Percentiles rank a stretch among this genome's conserved stretches.
These are phyloP conservation scores for Penstemon eatonii DNA, from an alignment of 257 asterid species.

Conservation along the genomic window DNA sequence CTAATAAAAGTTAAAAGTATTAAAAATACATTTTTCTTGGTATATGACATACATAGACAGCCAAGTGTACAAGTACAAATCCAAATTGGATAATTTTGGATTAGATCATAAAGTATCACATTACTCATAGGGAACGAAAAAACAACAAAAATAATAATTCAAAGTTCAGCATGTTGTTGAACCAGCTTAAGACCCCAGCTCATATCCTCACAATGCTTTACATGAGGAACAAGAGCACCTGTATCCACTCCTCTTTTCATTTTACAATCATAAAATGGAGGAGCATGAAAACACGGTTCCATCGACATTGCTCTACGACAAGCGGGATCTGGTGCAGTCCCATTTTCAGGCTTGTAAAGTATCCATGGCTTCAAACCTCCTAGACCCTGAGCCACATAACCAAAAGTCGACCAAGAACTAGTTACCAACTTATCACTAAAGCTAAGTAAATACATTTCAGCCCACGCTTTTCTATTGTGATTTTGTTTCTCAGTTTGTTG, in stretches of 20 bases:
- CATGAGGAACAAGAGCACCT: slow-evolving; percentile 51
- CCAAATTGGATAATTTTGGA: slow-evolving; percentile 7
- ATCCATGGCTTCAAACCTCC: slow-evolving; percentile 86
- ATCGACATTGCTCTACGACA: slow-evolving; percentile 58
- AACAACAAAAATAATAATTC: not conserved
- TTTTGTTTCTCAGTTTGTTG: slow-evolving; percentile 53
- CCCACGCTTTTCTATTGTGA: slow-evolving; percentile 73
- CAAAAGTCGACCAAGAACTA: slow-evolving; percentile 79
- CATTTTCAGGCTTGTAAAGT: slow-evolving; percentile 55
- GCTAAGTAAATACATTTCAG: slow-evolving; percentile 78
- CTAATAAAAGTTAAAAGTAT: no score
- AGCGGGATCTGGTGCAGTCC: slow-evolving; percentile 51
- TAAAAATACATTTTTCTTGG: no score
- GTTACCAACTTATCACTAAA: slow-evolving; percentile 71
- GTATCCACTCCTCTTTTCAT: slow-evolving; percentile 46
- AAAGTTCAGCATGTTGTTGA: slow-evolving; percentile 23
- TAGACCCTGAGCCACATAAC: slow-evolving; percentile 85
- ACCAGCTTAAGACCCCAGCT: slow-evolving; percentile 72
- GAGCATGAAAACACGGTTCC: slow-evolving; percentile 81
- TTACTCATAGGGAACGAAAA: not conserved
- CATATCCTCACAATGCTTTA: slow-evolving; percentile 76
- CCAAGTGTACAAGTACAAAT: not conserved
- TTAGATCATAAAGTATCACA: not conserved
- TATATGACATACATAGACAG: not conserved
- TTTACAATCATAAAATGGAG: slow-evolving; percentile 61